Percentiles rank a stretch among this genome's conserved stretches.
Conservation (phyloP, 805 yeast genomes). For the Torulaspora gathmanii region DNA sequence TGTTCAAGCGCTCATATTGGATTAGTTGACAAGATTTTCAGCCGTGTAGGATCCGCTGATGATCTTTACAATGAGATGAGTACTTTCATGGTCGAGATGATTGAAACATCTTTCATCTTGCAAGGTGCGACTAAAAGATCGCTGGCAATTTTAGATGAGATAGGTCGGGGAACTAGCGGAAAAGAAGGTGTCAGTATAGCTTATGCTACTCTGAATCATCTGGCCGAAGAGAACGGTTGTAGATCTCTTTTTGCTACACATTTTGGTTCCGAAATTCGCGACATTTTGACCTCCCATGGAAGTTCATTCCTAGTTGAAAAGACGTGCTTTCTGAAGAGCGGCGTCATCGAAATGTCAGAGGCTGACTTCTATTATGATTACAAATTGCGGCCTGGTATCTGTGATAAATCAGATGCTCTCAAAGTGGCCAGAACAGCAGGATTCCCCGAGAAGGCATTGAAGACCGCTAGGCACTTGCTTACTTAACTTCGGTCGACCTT, state of each 20-base stretch:
- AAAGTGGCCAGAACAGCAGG: constrained; percentile 77
- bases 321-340: constrained; percentile 23
- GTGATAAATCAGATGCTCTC: constrained; percentile 69
- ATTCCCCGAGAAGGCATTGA: constrained; percentile 57
- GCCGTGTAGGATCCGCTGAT: constrained; percentile 82
- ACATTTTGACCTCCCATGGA: constrained; percentile 36
- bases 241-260: constrained; percentile 88
- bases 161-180: constrained; percentile 86
- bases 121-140: constrained; percentile 62
- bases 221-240: constrained; percentile 53
- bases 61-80: constrained; percentile 71
- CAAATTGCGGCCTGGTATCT: constrained; percentile 58
- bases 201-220: constrained; percentile 60
- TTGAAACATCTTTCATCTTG: constrained; percentile 70
- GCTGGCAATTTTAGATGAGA: constrained; percentile 76
- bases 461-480: constrained; percentile 43
- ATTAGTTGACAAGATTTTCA: constrained; percentile 70
- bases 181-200: constrained; percentile 84
- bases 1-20: constrained; percentile 61
- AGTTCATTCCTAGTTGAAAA: constrained; percentile 19
- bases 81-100: constrained; percentile 93
- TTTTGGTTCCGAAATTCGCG: constrained; percentile 55
- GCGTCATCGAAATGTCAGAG: constrained; percentile 29
- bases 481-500: constrained; percentile 2
- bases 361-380: constrained; percentile 43